Evolutionary conservation across 192 early-diverging fungal genomes (phyloP).

Genomic region (Coemansia sp.): DNA sequence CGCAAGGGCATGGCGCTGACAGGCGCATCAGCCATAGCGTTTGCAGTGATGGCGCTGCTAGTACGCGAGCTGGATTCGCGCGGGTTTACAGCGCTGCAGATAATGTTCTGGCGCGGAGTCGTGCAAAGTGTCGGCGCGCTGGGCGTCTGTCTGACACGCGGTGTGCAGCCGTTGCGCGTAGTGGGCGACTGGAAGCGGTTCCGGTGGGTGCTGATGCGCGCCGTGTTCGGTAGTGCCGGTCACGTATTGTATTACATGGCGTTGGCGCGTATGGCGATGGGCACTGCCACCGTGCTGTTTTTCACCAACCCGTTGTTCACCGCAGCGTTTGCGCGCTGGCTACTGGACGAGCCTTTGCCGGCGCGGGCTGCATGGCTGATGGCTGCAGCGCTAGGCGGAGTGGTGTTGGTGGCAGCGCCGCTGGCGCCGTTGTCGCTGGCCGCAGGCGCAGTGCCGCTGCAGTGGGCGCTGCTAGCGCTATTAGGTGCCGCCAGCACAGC

Average conservation of each 20-base stretch:
- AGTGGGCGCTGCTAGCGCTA: slow-evolving; percentile 21
- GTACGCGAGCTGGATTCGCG: slow-evolving; percentile 17
- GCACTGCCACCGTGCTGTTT: slow-evolving; percentile 27
- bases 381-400: slow-evolving; percentile 6
- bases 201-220: slow-evolving; percentile 28
- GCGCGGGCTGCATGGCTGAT: not conserved
- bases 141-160: not conserved
- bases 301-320: slow-evolving; percentile 35
- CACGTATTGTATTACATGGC: slow-evolving; percentile 28
- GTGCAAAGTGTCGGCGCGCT: slow-evolving; percentile 15
- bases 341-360: slow-evolving; percentile 14
- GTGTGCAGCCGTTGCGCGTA: slow-evolving; percentile 11
- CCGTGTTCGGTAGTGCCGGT: slow-evolving; percentile 21
- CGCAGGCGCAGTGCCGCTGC: not conserved
- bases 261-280: slow-evolving; percentile 19
- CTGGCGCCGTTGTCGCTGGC: not conserved
- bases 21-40: slow-evolving; percentile 21
- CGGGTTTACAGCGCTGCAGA: slow-evolving; percentile 26
- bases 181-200: slow-evolving; percentile 10
- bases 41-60: slow-evolving; percentile 24
- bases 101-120: slow-evolving; percentile 24
- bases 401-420: slow-evolving; percentile 18
- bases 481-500: slow-evolving; percentile 15
- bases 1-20: slow-evolving; percentile 20
- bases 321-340: slow-evolving; percentile 19